Percentiles rank a stretch among this genome's conserved stretches.
phyloP scores from a whole-genome alignment of 257 asterid species.

The Salvia splendens region DNA sequence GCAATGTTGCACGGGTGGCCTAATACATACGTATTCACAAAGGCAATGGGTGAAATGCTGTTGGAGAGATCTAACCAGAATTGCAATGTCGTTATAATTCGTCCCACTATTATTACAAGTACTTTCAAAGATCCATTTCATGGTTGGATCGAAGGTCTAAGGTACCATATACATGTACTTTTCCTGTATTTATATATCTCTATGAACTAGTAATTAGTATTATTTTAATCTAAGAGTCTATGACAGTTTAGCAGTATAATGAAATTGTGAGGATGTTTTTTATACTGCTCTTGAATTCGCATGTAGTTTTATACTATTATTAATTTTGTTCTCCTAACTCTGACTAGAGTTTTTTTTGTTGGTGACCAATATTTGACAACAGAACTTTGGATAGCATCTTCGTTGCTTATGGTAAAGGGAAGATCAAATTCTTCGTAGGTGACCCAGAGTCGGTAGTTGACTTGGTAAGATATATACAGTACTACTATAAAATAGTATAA shows the following conservation, averaged over 20 bases:
- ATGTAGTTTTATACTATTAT: too few relatives aligned
- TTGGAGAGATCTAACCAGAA: constrained; percentile 40
- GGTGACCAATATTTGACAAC: neutral
- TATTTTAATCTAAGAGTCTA: too few relatives aligned
- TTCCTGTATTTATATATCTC: neutral
- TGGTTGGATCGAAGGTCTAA: constrained; percentile 70
- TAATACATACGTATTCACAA: constrained; percentile 66
- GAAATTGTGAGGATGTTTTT: too few relatives aligned
- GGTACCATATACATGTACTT: constrained; percentile 32
- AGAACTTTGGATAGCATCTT: constrained; percentile 62
- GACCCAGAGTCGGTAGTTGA: constrained; percentile 51
- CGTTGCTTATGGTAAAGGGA: constrained; percentile 53
- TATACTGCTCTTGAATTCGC: too few relatives aligned
- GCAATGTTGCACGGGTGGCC: constrained; percentile 73
- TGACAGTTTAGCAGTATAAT: too few relatives aligned
- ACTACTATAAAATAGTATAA: too few relatives aligned
- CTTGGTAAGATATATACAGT: constrained; percentile 41
- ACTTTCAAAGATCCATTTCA: constrained; percentile 61
- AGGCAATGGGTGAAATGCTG: constrained; percentile 74
- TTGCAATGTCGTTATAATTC: constrained; percentile 40
- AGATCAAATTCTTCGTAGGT: constrained; percentile 43
- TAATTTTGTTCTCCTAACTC: too few relatives aligned
- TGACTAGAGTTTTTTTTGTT: neutral
- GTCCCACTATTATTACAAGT: constrained; percentile 63
- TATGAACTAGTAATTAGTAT: too few relatives aligned